Evolutionary conservation across 2,329 filamentous ascomycete species (phyloP), one percentile per base, ranked within the genome.

Genomic region (Epichloe bromicola): DNA sequence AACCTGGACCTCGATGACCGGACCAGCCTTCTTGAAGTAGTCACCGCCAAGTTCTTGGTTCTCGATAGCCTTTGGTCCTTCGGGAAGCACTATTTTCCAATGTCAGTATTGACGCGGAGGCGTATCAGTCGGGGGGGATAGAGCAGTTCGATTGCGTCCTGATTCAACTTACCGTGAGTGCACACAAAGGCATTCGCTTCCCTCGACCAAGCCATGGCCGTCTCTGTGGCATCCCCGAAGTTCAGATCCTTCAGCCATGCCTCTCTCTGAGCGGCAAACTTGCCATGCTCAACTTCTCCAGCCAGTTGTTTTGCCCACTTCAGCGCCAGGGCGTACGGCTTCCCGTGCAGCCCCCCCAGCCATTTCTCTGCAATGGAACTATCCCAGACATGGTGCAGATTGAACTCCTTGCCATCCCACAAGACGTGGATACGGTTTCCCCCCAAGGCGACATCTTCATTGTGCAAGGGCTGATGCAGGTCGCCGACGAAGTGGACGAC

Each of bases 371-470:
- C 74, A 55, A 88, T 87, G 57, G 75, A 78, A 49, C 76, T 79
- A 61, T 88, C 85, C 85, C 85, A 88, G 15, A 87, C 78, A 52
- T 83, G 75, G 60, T 88, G 85, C 41, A 88, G 72, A 61, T 88
- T 88, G 51, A 77, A 73, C 30, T 70, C 64, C 33, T 65, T 63
- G 3, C 73, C 74, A 26, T 80, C 70, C 67, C 82, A 88, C 15
- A 67, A 69, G 1, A 88, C 84, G 14, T 71, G 64, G 57, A 88
- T 84, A 11, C 75, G 74, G 57, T 88, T 89, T 1, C 85, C 85
- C 85, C 85, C 85, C 20, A 74, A 68, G 2, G 74, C 71, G 6
- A 83, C 75, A 51, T 82, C 73, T 65, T 85, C 82, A 50, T 76
- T 77, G 63, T 85, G 82, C 52, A 85, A 69, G 33, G 82, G 82